Evolutionary conservation across 495 filamentous ascomycete genomes (phyloP).

Genomic region (Penicillium manginii): DNA sequence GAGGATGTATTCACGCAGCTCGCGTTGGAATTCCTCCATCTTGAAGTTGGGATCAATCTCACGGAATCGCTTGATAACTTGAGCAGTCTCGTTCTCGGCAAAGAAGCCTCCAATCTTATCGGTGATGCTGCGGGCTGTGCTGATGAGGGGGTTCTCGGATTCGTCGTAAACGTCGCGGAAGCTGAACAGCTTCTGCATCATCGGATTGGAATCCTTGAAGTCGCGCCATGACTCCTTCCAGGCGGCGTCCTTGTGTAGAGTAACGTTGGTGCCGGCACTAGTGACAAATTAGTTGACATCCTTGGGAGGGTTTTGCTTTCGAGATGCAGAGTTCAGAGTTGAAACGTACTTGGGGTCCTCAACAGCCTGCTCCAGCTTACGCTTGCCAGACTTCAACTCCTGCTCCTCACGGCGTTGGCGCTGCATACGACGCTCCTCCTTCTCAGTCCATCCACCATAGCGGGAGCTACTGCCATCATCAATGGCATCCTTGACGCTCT

Average conservation of each 20-base stretch:
- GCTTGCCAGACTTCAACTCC: slow-evolving; percentile 55
- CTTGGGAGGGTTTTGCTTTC: background rate
- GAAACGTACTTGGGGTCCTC: slow-evolving; percentile 83
- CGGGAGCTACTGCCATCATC: slow-evolving; percentile 95
- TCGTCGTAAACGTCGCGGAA: slow-evolving; percentile 87
- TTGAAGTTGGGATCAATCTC: slow-evolving; percentile 95
- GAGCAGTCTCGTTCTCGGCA: slow-evolving; percentile 95
- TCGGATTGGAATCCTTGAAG: slow-evolving; percentile 82
- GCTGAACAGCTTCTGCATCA: slow-evolving; percentile 88
- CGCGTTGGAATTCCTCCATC: slow-evolving; percentile 88
- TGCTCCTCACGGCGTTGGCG: slow-evolving; percentile 73
- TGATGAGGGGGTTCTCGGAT: slow-evolving; percentile 94
- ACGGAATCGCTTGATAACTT: slow-evolving; percentile 97
- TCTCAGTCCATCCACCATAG: slow-evolving; percentile 95
- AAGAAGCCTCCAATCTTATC: slow-evolving; percentile 95
- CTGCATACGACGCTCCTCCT: slow-evolving; percentile 82
- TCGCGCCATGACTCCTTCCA: slow-evolving; percentile 96
- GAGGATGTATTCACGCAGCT: slow-evolving; percentile 96
- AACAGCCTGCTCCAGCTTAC: slow-evolving; percentile 60
- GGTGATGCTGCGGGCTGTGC: slow-evolving; percentile 88
- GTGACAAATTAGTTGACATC: slow-evolving; percentile 26
- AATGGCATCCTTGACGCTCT: slow-evolving; percentile 92
- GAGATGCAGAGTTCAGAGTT: background rate
- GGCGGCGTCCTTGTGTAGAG: slow-evolving; percentile 91
- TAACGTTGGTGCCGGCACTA: slow-evolving; percentile 92